Evolutionary conservation across 176 grass and related monocot genomes (phyloP).

Genomic region (bread wheat (Triticum aestivum)): DNA sequence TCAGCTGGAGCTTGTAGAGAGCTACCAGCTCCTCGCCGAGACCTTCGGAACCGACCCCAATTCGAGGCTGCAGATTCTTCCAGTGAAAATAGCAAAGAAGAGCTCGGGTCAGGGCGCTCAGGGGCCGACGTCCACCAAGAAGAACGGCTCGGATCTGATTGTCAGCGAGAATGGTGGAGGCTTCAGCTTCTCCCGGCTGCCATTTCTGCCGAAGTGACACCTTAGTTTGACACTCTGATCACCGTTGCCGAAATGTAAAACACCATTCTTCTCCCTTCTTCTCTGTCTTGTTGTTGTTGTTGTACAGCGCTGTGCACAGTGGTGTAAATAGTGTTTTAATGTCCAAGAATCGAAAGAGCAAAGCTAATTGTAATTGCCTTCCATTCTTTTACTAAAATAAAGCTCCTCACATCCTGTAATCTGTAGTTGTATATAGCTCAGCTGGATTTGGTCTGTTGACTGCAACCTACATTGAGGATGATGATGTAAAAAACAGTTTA

Average conservation of each 20-base stretch:
- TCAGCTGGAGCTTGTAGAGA: slow-evolving; percentile 94
- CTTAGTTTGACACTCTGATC: slow-evolving; percentile 34
- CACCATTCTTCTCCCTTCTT: slow-evolving; percentile 27
- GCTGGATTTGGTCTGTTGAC: neutral
- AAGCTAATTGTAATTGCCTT: slow-evolving; percentile 57
- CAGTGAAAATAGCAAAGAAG: slow-evolving; percentile 79
- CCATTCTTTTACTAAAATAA: slow-evolving; percentile 64
- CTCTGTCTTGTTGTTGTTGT: neutral
- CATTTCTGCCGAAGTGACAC: slow-evolving; percentile 74
- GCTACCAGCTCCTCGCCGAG: slow-evolving; percentile 93
- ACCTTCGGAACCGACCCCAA: slow-evolving; percentile 81
- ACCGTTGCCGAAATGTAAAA: slow-evolving; percentile 35
- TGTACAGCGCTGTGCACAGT: slow-evolving; percentile 49
- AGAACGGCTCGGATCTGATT: slow-evolving; percentile 48
- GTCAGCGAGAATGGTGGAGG: slow-evolving; percentile 46
- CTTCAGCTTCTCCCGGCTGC: slow-evolving; percentile 74
- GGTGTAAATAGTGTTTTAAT: slow-evolving; percentile 46
- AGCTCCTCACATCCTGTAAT: neutral
- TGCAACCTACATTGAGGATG: neutral
- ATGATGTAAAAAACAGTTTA: neutral
- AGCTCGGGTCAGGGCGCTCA: slow-evolving; percentile 16
- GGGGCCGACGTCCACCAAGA: slow-evolving; percentile 34
- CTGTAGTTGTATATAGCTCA: neutral
- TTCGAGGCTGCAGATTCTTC: slow-evolving; percentile 94
- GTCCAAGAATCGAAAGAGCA: slow-evolving; percentile 49